Evolutionary conservation across 2,329 filamentous ascomycete genomes (phyloP).

Genomic region (Colletotrichum liaoningense): DNA sequence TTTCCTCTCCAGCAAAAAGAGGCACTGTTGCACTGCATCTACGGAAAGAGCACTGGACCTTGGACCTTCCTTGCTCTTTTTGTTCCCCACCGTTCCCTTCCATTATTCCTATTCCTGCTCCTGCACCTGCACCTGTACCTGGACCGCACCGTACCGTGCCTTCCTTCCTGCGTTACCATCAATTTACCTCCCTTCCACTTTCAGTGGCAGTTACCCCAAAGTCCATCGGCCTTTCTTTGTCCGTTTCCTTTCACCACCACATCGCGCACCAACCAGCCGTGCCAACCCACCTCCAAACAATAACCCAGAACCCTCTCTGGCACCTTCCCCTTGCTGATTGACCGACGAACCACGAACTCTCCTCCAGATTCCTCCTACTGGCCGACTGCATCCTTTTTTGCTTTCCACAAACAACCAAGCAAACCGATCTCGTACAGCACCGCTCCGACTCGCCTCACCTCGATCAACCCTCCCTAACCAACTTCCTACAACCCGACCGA

Average conservation of each 20-base stretch:
- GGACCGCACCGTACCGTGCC: neutral
- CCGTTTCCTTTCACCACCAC: slow-evolving; percentile 6
- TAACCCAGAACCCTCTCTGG: neutral
- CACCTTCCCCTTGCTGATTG: slow-evolving; percentile 8
- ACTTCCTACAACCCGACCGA: neutral
- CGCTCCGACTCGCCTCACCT: neutral
- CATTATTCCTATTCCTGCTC: neutral
- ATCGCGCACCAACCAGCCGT: slow-evolving; percentile 9
- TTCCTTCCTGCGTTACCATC: neutral
- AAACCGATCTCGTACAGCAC: neutral
- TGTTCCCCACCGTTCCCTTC: neutral
- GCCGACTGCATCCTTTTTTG: neutral
- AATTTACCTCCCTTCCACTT: neutral
- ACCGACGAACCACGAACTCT: slow-evolving; percentile 8
- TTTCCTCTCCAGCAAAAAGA: neutral
- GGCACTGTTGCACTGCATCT: neutral
- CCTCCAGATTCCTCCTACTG: neutral
- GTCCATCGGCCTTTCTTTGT: slow-evolving; percentile 14
- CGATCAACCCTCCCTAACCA: neutral
- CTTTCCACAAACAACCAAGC: slow-evolving; percentile 7
- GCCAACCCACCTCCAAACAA: slow-evolving; percentile 11
- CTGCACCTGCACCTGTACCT: no score
- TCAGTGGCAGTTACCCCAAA: neutral
- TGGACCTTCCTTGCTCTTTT: neutral
- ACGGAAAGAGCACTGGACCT: neutral